Base-by-base conservation (phyloP, 768 basidiomycete species). In the Lyophyllum shimeji region DNA sequence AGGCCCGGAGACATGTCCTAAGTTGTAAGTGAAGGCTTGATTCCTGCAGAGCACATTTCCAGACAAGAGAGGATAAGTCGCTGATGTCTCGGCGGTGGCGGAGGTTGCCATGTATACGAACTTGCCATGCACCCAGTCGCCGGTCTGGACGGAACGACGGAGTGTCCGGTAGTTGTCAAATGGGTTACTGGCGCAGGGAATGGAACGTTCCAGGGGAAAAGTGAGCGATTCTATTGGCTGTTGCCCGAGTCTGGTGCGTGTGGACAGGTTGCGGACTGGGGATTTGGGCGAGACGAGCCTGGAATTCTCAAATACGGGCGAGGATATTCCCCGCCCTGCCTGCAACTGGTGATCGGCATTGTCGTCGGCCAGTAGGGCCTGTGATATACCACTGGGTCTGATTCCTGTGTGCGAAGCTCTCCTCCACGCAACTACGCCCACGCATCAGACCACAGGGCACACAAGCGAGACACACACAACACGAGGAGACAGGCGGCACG, bases 51-150 rank as follows among this genome's bases (percentile, higher is more conserved):
- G 13, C 27, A 47, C 46, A 27, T 18, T 31, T 13, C 46, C 46
- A 47, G 25, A 47, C 37, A 33, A 4, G 47, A 21, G 29, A 24
- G 34, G 34, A 39, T 20, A 11, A 39, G 33, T 18, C 11, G 9
- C 29, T 44, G 43, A 44, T 44, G 43, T 13, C 34, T 37, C 34
- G 50, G 37, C 39, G 39, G 37, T 18, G 2, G 31, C 24, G 50
- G 37, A 39, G 13, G 50, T 42, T 50, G 50, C 24, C 50, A 50
- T 50, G 50, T n/a, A 50, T n/a, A 50, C 50, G 34, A 24, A 4
- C 39, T n/a, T n/a, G 39, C 15, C 18, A 50, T 18, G 1, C 8
- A 24, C 20, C 39, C 9, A 25, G 37, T 7, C 13, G 21, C 43
- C 50, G 23, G 37, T 24, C 31, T 40, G 17, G 18, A n/a, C 50